Percentiles rank a stretch among this genome's conserved stretches.
These are phyloP conservation scores for Passiflora organensis DNA, from an alignment of 345 rosid genomes.

Conservation along the genomic window DNA sequence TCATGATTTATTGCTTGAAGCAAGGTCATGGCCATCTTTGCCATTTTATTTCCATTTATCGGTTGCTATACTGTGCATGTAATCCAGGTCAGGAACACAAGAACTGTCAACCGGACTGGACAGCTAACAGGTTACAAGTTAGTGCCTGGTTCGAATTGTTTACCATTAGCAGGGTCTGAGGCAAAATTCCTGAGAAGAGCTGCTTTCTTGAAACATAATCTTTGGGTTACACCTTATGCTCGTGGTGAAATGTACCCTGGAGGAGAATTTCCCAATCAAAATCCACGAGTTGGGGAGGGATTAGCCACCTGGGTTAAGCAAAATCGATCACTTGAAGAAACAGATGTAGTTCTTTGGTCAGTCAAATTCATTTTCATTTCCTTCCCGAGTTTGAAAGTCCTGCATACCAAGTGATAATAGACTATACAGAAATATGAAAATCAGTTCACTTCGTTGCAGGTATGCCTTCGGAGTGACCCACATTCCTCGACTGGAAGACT, in stretches of 20 bases:
- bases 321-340: conserved; percentile 75
- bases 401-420: too few species aligned
- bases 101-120: conserved; percentile 86
- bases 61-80: background rate
- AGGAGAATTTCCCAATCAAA: conserved; percentile 94
- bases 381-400: background rate
- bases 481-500: conserved; percentile 88
- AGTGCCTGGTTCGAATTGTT: conserved; percentile 83
- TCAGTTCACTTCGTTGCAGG: conserved; percentile 32
- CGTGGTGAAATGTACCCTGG: conserved; percentile 73
- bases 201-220: conserved; percentile 77
- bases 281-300: conserved; percentile 86
- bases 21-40: background rate
- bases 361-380: conserved; percentile 14
- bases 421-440: too few species aligned
- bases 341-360: conserved; percentile 77
- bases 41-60: background rate
- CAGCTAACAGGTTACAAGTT: conserved; percentile 82
- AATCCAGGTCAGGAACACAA: conserved; percentile 75
- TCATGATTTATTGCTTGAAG: background rate
- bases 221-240: conserved; percentile 83
- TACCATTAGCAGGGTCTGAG: conserved; percentile 78
- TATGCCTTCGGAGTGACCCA: conserved; percentile 84
- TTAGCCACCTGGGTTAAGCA: conserved; percentile 81
- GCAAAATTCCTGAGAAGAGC: conserved; percentile 91